Percentiles rank a stretch among this genome's conserved stretches.
phyloP scores from a whole-genome alignment of 768 basidiomycete species.

The Cyathus striatus region DNA sequence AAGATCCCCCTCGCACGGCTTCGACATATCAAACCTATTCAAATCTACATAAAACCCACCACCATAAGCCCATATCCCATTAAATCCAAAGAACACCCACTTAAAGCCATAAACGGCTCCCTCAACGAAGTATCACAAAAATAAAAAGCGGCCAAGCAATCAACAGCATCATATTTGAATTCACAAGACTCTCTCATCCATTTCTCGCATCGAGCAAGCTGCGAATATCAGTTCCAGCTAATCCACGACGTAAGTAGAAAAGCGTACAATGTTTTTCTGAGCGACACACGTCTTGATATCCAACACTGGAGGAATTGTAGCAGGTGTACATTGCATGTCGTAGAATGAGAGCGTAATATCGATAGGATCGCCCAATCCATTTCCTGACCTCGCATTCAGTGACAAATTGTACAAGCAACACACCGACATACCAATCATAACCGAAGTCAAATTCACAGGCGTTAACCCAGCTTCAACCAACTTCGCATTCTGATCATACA shows the following conservation, averaged over 20 bases:
- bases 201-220: conserved; percentile 64
- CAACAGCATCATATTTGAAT: conserved; percentile 57
- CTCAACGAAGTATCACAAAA: conserved; percentile 57
- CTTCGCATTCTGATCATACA: conserved; percentile 66
- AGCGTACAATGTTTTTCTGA: conserved; percentile 54
- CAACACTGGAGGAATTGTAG: conserved; percentile 40
- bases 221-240: not conserved
- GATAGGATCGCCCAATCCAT: conserved; percentile 55
- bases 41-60: conserved; percentile 18
- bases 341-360: conserved; percentile 34
- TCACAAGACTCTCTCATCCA: conserved; percentile 53
- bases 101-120: conserved; percentile 29
- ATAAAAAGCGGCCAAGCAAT: conserved; percentile 54
- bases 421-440: conserved; percentile 56
- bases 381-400: conserved; percentile 30
- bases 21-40: conserved; percentile 69
- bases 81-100: conserved; percentile 20
- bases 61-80: not conserved
- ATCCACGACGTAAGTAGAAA: not conserved
- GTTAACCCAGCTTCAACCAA: conserved; percentile 47
- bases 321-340: conserved; percentile 52
- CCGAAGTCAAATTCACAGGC: conserved; percentile 59
- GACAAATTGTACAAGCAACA: not conserved
- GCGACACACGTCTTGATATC: conserved; percentile 50
- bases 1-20: conserved; percentile 47